Evolutionary conservation across 306 rosid genomes (phyloP).

Genomic region (Vigna mungo): DNA sequence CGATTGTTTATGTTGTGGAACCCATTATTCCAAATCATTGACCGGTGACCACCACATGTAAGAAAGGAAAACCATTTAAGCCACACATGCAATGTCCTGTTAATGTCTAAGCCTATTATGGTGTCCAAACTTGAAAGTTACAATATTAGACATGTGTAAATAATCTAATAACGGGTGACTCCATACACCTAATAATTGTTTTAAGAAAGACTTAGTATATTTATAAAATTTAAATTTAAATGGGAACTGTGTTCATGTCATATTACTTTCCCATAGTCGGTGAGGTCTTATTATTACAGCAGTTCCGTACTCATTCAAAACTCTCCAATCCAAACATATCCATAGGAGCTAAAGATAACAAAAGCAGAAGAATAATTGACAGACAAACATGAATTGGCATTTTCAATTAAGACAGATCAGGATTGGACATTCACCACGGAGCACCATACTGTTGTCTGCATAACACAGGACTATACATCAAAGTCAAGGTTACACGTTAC

Average conservation of each 20-base stretch:
- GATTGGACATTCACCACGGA: conserved; percentile 53
- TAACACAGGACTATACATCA: conserved; percentile 38
- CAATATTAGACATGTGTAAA: neutral
- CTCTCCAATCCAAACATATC: conserved; percentile 33
- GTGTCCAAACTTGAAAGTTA: neutral
- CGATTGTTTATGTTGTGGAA: conserved; percentile 34
- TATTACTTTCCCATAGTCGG: conserved; percentile 33
- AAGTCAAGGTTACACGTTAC: conserved; percentile 43
- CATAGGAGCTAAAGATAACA: conserved; percentile 44
- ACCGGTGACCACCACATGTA: conserved; percentile 31
- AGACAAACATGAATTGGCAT: conserved; percentile 48
- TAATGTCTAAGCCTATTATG: conserved; percentile 27
- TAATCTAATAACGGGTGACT: neutral
- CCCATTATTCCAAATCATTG: conserved; percentile 44
- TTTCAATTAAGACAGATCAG: conserved; percentile 46
- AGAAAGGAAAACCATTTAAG: conserved; percentile 38
- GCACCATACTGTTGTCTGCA: conserved; percentile 54
- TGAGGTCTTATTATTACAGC: conserved; percentile 46
- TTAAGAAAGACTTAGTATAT: neutral
- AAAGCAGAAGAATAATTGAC: conserved; percentile 55
- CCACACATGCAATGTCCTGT: conserved; percentile 46
- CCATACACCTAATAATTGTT: neutral
- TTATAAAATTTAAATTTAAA: neutral
- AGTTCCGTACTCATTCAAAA: conserved; percentile 29
- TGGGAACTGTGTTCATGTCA: neutral